phyloP scores from a whole-genome alignment of 1,139 yeast species.

The Geotrichum carabidarum region DNA sequence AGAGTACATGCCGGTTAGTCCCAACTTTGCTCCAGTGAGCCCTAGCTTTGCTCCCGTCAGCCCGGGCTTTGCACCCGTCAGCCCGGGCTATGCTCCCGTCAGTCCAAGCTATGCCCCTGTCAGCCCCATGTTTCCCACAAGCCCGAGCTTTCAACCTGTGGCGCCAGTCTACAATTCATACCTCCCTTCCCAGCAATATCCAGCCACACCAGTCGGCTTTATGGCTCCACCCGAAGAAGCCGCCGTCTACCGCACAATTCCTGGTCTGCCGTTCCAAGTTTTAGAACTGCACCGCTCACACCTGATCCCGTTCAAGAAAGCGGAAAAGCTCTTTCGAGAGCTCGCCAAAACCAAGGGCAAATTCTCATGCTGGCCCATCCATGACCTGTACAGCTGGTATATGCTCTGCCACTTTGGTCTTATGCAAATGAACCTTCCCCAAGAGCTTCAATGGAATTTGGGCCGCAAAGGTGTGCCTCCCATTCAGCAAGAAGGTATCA shows the following conservation, averaged over 20 bases:
- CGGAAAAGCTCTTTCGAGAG: background rate
- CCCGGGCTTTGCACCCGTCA: background rate
- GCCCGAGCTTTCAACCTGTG: background rate
- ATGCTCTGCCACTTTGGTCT: conserved; percentile 3
- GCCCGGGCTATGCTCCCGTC: background rate
- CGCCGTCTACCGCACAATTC: background rate
- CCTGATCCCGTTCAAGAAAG: background rate
- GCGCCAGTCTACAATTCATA: background rate
- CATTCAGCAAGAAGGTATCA: background rate
- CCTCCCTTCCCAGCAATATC: background rate
- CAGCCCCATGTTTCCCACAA: background rate
- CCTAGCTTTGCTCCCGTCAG: background rate
- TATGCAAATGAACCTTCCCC: background rate
- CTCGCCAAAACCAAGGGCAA: background rate
- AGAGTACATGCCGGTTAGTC: background rate
- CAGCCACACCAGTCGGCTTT: background rate
- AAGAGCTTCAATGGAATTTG: background rate
- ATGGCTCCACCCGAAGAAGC: too few relatives aligned
- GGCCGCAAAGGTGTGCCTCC: conserved; percentile 5
- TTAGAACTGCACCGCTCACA: background rate
- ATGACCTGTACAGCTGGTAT: conserved; percentile 7
- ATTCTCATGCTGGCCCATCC: conserved; percentile 6
- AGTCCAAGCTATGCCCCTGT: too few relatives aligned
- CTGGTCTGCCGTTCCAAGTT: background rate
- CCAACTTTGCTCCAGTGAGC: background rate